These are phyloP conservation scores for Claviceps quebecensis DNA, from an alignment of 2,329 filamentous ascomycete species.

Conservation along the genomic window DNA sequence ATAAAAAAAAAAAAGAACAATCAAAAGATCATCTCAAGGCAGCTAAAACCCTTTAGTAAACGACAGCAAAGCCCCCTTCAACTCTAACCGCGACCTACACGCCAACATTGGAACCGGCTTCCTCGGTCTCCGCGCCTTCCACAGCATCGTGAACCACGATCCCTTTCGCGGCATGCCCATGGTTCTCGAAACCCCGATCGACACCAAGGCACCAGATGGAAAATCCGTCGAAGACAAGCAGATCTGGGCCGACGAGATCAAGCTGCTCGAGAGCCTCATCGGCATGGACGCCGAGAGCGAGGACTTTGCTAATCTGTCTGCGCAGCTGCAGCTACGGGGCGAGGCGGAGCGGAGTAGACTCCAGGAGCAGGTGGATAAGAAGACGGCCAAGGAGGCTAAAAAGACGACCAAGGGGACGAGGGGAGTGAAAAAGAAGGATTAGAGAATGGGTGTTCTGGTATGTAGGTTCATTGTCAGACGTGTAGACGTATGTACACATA, in stretches of 20 bases:
- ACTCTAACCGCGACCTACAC: conserved; percentile 74
- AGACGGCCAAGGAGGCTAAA: conserved; percentile 42
- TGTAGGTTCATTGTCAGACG: too few species aligned
- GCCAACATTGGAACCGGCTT: conserved; percentile 96
- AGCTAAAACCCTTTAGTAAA: conserved; percentile 41
- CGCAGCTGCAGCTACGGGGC: conserved; percentile 52
- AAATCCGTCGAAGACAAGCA: conserved; percentile 62
- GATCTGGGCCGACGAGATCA: conserved; percentile 90
- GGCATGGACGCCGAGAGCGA: conserved; percentile 66
- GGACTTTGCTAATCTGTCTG: conserved; percentile 55
- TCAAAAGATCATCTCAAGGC: not conserved
- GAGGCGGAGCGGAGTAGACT: conserved; percentile 58
- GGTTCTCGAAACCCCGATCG: conserved; percentile 92
- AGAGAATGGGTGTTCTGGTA: not conserved
- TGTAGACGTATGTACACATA: too few species aligned
- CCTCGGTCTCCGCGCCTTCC: conserved; percentile 78
- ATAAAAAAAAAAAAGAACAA: too few species aligned
- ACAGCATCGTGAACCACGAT: conserved; percentile 74
- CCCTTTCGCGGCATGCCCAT: conserved; percentile 70
- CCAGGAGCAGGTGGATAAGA: conserved; percentile 66
- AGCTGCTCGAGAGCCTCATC: conserved; percentile 76
- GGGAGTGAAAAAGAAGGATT: not conserved
- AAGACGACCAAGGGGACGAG: conserved; percentile 2
- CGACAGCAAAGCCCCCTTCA: conserved; percentile 83
- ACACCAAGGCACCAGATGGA: conserved; percentile 50